phyloP scores from a whole-genome alignment of 2,329 filamentous ascomycete genomes.

The Dactylellina drechsleri region DNA sequence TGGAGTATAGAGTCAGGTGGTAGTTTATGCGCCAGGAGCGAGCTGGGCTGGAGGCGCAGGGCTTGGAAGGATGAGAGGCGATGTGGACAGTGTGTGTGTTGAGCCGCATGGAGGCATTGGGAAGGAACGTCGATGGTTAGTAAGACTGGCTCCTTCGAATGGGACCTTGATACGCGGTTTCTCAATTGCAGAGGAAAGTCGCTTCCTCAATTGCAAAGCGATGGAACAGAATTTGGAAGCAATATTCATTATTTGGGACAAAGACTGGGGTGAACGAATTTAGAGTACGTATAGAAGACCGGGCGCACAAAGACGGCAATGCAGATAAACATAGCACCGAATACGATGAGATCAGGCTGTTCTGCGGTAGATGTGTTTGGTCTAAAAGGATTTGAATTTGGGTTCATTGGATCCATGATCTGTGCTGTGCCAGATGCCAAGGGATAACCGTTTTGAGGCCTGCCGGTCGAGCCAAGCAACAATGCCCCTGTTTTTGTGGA shows the following conservation, averaged over 20 bases:
- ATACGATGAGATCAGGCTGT: no score
- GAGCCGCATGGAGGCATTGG: constrained; percentile 4
- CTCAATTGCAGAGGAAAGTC: background rate
- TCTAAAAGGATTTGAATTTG: no score
- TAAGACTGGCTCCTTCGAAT: constrained; percentile 1
- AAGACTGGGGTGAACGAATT: background rate
- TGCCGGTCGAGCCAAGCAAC: no score
- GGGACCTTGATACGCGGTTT: constrained; percentile 10
- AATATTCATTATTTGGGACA: constrained; percentile 5
- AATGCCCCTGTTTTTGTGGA: no score
- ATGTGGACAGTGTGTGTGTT: constrained; percentile 7
- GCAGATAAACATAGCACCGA: no score
- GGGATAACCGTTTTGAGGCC: no score
- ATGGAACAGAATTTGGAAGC: constrained; percentile 19
- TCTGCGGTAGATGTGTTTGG: no score
- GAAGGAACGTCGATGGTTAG: background rate
- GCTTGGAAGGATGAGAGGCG: constrained; percentile 3
- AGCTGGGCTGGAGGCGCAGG: constrained; percentile 29
- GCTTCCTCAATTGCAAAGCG: constrained; percentile 11
- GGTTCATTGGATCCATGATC: no score
- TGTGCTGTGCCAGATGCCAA: no score
- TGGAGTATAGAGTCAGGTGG: background rate
- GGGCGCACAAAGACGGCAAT: no score
- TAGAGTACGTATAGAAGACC: no score
- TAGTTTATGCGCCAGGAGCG: constrained; percentile 16